Evolutionary conservation across 176 grass and related monocot genomes (phyloP), one percentile per base, ranked within the genome.

Genomic region (Oryza nivara): DNA sequence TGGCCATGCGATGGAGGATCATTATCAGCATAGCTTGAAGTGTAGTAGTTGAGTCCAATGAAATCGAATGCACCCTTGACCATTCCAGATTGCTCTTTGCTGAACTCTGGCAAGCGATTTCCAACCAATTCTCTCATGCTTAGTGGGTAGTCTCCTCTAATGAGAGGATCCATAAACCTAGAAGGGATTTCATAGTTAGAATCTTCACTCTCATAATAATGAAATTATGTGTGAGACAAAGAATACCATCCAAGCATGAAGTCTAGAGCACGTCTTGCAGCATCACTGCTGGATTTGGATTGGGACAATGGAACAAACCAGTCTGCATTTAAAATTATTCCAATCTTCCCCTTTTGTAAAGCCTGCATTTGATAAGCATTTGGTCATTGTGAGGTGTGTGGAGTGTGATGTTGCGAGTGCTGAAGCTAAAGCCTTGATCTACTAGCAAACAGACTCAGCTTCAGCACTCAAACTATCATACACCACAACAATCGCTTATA

Each of bases 211-310:
- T 12, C 13, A 1, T 49, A 48, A 49, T 49, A 13, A 49, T 9
- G 0, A 56, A 30, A 66, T 22, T 9, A 36, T 1, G 0, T 2
- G 7, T 14, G 0, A 43, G n/a, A 41, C 47, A 82, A 3, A n/a
- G n/a, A 77, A 25, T 70, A 94, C 92, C 92, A 94, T 89, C 92
- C 92, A 82, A 90, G 60, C 49, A 71, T 69, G 72, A 94, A 94
- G 34, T 94, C 92, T 19, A 94, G 36, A 26, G 66, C 43, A 9
- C 83, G 88, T 4, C 20, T 51, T 4, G 34, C 71, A 0, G 92
- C 92, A 3, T 70, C 36, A 4, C 13, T 2, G 22, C 83, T 64
- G 35, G 83, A 66, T 68, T 78, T 89, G 7, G 86, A 88, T 6
- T 4, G 11, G 10, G 89, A 91, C 38, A 78, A 87, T 10, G 92